Evolutionary conservation across 768 basidiomycete species (phyloP), one percentile per base, ranked within the genome.

Genomic region (Lentinula raphanica): DNA sequence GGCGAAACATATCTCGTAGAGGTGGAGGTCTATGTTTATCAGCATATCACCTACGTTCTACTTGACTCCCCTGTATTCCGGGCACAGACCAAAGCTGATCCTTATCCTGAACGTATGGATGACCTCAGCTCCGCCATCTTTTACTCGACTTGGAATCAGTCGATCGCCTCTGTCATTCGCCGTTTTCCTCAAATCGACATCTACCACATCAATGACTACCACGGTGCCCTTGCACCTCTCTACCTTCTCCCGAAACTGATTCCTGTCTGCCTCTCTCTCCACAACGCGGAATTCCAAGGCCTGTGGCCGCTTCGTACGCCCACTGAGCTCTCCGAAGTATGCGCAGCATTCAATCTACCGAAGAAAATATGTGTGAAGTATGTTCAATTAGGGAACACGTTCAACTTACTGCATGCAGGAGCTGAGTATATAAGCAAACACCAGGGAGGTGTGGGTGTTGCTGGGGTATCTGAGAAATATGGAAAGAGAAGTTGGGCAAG

Each of bases 81-180:
- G 46, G 93, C 94, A 2, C 94, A 97, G 72, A 95, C 94, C 15
- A 97, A 96, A 72, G 79, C 94, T 0, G 94, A 97, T 66, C 94
- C 94, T 2, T 97, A 97, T 70, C 94, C 94, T 29, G 89, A 92
- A 66, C 91, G 94, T 65, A 97, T 97, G 94, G 94, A 97, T 68
- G 94, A 97, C 70, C 79, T 97, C 62, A 90, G 89, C 63, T 96
- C 94, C 9, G 94, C 94, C 40, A 96, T 96, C 67, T 97, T 96
- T 79, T 97, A 97, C 71, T 96, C 94, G 49, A 94, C 94, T 17
- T 97, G 94, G 94, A 97, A 97, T 67, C 94, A 97, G 72, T 92
- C 94, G 44, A 94, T 97, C 62, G 93, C 94, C 17, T 87, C 92
- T 45, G 91, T 93, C 31, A 89, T 97, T 62, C 87, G 92, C 61